phyloP scores from a whole-genome alignment of 2,329 filamentous ascomycete species.

The Sarocladium kiliense region DNA sequence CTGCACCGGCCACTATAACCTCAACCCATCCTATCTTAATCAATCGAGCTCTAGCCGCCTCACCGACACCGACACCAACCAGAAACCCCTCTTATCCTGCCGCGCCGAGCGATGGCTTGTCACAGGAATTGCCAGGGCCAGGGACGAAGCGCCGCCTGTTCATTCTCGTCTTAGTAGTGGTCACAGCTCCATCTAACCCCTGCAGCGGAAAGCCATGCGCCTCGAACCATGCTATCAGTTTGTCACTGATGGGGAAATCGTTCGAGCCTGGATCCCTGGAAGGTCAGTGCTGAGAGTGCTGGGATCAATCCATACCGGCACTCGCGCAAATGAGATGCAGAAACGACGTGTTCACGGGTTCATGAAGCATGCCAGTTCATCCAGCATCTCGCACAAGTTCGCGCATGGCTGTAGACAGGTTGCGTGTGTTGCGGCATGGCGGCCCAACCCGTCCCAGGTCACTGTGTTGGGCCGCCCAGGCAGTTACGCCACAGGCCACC shows the following conservation, averaged over 20 bases:
- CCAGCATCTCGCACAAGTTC: not conserved
- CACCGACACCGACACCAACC: conserved; percentile 3
- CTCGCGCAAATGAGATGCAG: too few species aligned
- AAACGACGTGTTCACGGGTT: not conserved
- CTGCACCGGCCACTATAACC: not conserved
- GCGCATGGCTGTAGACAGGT: not conserved
- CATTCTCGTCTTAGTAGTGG: not conserved
- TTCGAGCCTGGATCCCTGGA: not conserved
- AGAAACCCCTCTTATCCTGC: not conserved
- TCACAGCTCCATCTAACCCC: not conserved
- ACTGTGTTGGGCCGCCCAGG: not conserved
- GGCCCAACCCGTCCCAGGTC: not conserved
- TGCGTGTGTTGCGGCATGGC: conserved; percentile 5
- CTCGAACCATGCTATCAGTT: not conserved
- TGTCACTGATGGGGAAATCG: not conserved
- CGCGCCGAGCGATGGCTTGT: not conserved
- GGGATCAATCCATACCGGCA: too few species aligned
- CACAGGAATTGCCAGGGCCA: not conserved
- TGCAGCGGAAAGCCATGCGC: not conserved
- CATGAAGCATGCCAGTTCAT: not conserved
- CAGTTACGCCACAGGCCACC: not conserved
- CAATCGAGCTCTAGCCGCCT: not conserved
- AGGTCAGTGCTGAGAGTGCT: not conserved
- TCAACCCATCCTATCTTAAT: not conserved
- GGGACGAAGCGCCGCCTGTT: not conserved